Evolutionary conservation across 176 grass and related monocot species (phyloP).

Genomic region (Stipa capillata): DNA sequence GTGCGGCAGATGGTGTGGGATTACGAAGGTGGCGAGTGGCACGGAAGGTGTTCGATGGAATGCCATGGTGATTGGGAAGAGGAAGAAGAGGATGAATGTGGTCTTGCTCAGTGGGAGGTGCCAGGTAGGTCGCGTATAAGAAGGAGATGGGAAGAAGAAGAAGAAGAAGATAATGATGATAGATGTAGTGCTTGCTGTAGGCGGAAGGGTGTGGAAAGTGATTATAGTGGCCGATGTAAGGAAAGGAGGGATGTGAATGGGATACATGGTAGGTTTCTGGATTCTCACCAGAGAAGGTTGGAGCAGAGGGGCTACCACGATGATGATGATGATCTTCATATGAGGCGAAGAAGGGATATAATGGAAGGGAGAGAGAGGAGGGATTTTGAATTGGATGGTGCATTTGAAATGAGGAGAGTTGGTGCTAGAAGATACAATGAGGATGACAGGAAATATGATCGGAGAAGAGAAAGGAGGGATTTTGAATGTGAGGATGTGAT

Average conservation of each 20-base stretch:
- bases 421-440: conserved; percentile 14
- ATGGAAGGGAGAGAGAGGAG: conserved; percentile 10
- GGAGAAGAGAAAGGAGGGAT: conserved; percentile 13
- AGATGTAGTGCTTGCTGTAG: conserved; percentile 18
- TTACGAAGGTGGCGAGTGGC: conserved; percentile 30
- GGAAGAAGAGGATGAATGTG: conserved; percentile 9
- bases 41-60: conserved; percentile 30
- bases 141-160: conserved; percentile 29
- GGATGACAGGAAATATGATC: conserved; percentile 21
- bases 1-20: conserved; percentile 35
- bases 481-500: conserved; percentile 20
- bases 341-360: conserved; percentile 11
- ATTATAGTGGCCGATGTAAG: neutral
- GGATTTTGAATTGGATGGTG: neutral
- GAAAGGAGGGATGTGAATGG: conserved; percentile 28
- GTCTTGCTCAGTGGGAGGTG: conserved; percentile 1
- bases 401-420: neutral
- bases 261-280: neutral
- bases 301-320: conserved; percentile 33
- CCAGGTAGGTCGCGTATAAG: neutral
- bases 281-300: conserved; percentile 28
- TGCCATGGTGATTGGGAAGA: conserved; percentile 17
- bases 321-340: conserved; percentile 27
- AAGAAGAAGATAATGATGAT: conserved; percentile 13
- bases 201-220: conserved; percentile 17